Evolutionary conservation across 305 asterid genomes (phyloP).

Genomic region (Salvia sclarea): DNA sequence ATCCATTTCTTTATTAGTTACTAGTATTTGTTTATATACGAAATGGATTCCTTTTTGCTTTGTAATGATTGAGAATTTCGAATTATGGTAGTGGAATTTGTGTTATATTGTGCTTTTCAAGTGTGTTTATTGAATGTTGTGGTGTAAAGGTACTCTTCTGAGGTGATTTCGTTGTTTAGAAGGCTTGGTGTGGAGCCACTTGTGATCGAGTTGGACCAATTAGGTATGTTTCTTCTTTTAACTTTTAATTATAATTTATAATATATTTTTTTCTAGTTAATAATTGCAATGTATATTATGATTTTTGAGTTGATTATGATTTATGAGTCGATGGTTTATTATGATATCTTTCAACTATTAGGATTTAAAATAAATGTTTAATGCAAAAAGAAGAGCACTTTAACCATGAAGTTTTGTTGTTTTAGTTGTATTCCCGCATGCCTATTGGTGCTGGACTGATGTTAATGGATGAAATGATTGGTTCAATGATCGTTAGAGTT

Average conservation of each 20-base stretch:
- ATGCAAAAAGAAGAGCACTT: neutral
- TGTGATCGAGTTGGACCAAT: constrained; percentile 78
- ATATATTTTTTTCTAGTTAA: neutral
- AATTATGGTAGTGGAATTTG: no score
- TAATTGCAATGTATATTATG: neutral
- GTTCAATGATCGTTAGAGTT: neutral
- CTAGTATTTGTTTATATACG: neutral
- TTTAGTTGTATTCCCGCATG: neutral
- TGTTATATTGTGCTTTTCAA: no score
- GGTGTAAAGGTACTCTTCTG: constrained; percentile 59
- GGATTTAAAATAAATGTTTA: neutral
- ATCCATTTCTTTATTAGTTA: neutral
- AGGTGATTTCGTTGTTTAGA: constrained; percentile 76
- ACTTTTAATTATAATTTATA: no score
- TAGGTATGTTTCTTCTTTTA: constrained; percentile 59
- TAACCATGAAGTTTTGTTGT: neutral
- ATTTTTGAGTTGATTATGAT: neutral
- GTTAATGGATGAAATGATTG: no score
- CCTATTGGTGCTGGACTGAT: no score
- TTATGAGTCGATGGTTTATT: neutral
- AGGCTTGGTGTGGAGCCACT: constrained; percentile 75
- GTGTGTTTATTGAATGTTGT: constrained; percentile 8
- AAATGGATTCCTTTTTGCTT: no score
- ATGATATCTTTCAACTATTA: no score
- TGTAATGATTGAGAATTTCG: neutral